phyloP scores from a whole-genome alignment of 106 monocot genomes.

The Agapanthus africanus region DNA sequence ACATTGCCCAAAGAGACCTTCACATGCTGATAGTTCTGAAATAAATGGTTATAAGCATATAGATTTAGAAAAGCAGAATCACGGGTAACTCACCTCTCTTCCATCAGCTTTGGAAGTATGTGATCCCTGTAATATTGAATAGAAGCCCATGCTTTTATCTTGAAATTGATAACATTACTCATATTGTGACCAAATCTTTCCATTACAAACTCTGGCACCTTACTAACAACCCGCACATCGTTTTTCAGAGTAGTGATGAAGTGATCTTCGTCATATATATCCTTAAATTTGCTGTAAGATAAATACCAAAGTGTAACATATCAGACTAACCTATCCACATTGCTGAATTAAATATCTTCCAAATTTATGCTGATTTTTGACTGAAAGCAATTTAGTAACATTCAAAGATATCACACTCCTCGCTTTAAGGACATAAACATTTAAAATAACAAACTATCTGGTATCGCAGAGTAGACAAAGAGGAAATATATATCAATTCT shows the following conservation, averaged over 20 bases:
- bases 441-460: background rate
- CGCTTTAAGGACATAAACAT: background rate
- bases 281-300: slow-evolving; percentile 84
- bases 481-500: background rate
- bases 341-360: background rate
- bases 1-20: no score
- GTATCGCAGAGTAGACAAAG: background rate
- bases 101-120: slow-evolving; percentile 78
- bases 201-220: slow-evolving; percentile 87
- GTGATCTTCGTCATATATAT: slow-evolving; percentile 93
- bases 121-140: slow-evolving; percentile 68
- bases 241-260: slow-evolving; percentile 68
- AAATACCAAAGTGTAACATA: background rate
- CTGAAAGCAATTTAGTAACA: background rate
- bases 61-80: background rate
- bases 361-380: background rate
- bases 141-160: slow-evolving; percentile 87
- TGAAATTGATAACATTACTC: slow-evolving; percentile 96
- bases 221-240: slow-evolving; percentile 81
- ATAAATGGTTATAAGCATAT: background rate
- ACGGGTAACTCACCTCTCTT: slow-evolving; percentile 71
- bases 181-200: slow-evolving; percentile 94
- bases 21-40: background rate
- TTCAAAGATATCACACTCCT: background rate
- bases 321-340: background rate